Base-by-base conservation (phyloP, 108 stramenopile genomes). In the Conticribra guillardii region DNA sequence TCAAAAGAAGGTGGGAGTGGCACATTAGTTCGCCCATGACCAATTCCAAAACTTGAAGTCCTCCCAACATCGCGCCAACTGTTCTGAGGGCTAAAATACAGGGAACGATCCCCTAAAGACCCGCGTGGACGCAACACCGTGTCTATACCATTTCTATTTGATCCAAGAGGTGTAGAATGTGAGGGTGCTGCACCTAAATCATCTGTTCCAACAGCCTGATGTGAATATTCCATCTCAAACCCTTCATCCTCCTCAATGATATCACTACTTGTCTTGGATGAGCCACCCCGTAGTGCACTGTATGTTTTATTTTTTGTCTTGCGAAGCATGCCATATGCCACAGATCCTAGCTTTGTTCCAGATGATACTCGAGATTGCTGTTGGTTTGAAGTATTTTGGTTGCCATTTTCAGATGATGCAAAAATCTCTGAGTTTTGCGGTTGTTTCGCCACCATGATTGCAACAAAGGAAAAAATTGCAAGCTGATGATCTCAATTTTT, bases 221-320 rank as follows among this genome's bases (percentile, higher is more conserved):
- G 5, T 5, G 37, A 9, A 11, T 41, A 41, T 11, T 41, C 37
- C 37, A 11, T 11, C 11, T 41, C 37, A 11, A 9, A 41, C 11
- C 11, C 37, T 41, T 41, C 37, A 9, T 41, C 37, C 11, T 41
- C 37, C 11, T 41, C 37, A 9, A 9, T 41, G 19, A 31, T 18
- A 37, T 33, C 50, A 14, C 23, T 28, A 1, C 58, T 16, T 18
- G 19, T 4, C 5, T 55, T 29, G 0, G 4, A 41, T 41, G 26
- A 37, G 3, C 23, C 49, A 14, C 63, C 63, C 32, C 47, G 29
- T 44, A 45, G 22, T 9, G 44, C 29, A 16, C 53, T 17, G 27
- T 46, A 57, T 0, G 69, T 55, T 61, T 54, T 71, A 26, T 45
- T 53, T 41, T 60, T 62, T 11, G 71, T 62, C 45, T 71, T 71